Evolutionary conservation across 768 basidiomycete genomes (phyloP), one percentile per base, ranked within the genome.

Genomic region (Tricholoma saponaceum): DNA sequence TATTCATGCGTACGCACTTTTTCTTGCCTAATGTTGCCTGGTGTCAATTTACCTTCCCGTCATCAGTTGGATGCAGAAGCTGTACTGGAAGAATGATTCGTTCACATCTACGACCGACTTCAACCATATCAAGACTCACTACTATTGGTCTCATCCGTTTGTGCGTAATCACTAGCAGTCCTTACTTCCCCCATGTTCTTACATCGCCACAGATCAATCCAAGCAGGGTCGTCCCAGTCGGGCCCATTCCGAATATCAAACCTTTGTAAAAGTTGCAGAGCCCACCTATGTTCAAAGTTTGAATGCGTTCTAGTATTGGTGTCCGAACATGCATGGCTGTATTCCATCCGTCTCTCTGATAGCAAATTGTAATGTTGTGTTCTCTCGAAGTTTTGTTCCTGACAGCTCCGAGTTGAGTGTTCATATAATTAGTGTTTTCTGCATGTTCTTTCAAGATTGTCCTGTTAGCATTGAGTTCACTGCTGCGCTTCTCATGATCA

Each of bases 61-160:
- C 46, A 20, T 25, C 58, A 87, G 85, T 39, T 95, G 92, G 89
- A 66, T 91, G 74, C 86, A 85, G 69, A 86, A 87, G 67, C 73
- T 98, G 18, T 98, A 98, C 77, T 98, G 94, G 94, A 88, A 87
- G 60, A 77, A 87, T 63, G 73, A 86, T 1, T 92, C 92, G 2
- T 98, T 99, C 83, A 85, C 85, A 68, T 81, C 84, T 7, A 85
- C 88, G 18, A 95, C 94, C 41, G 79, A 95, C 67, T 97, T 98
- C 69, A 83, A 90, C 10, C 95, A 96, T 71, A 90, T 90, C 76
- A 90, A 89, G 72, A 82, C 79, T 0, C 80, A 83, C 64, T 89
- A 89, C 64, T 89, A 83, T 62, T 86, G 84, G 83, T 83, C 82
- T 39, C 83, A 83, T 59, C 46, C 72, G 2, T 60, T 67, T 55